Conservation (phyloP, 495 filamentous ascomycete species). For the Penicillium fimorum region DNA sequence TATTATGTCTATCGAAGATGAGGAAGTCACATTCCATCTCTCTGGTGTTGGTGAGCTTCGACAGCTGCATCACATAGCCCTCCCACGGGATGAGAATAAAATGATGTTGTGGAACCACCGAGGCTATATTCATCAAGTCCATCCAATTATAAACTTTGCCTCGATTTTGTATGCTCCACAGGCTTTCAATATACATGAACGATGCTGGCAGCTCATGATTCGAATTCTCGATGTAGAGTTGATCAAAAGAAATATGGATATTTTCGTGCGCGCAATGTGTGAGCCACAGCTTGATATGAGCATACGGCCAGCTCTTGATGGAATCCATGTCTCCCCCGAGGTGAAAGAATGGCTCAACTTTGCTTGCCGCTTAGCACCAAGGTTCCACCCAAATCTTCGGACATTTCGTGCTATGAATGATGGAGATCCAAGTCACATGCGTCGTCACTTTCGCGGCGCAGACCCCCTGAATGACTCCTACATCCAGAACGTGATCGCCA, state of each 20-base stretch:
- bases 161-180: too few relatives aligned
- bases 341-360: neutral
- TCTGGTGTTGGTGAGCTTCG: neutral
- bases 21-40: neutral
- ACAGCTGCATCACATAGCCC: neutral
- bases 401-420: too few relatives aligned
- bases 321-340: neutral
- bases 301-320: neutral
- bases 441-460: too few relatives aligned
- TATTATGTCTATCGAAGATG: too few relatives aligned
- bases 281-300: neutral
- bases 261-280: neutral
- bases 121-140: neutral
- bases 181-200: too few relatives aligned
- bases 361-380: neutral
- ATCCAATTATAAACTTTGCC: too few relatives aligned
- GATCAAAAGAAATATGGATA: neutral
- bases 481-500: too few relatives aligned
- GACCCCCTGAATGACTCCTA: too few relatives aligned
- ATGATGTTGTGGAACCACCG: neutral
- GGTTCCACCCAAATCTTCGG: too few relatives aligned
- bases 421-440: too few relatives aligned
- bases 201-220: slow-evolving; percentile 2
- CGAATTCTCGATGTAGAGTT: neutral
- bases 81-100: neutral